A percentile compares a stretch with the other conserved stretches of the same genome.
Evolutionary conservation across 2,329 filamentous ascomycete species (phyloP).

Genomic region (Aureobasidium musti): DNA sequence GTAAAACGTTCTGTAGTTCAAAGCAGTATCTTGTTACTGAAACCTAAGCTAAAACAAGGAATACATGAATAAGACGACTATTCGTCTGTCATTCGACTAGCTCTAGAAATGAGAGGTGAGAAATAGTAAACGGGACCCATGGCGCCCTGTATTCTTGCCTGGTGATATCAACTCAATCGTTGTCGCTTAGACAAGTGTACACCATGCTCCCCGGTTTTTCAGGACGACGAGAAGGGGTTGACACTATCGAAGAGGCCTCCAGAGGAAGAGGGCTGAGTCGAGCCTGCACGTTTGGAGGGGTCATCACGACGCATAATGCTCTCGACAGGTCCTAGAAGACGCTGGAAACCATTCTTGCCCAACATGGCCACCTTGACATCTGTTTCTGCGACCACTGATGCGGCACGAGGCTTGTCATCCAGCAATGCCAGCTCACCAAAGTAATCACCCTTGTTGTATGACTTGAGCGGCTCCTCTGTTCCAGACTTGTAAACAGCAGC

Average conservation of each 20-base stretch:
- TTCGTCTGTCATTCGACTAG: not conserved
- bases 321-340: conserved; percentile 88
- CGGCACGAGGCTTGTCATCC: conserved; percentile 90
- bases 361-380: conserved; percentile 92
- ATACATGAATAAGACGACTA: conserved; percentile 19
- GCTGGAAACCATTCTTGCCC: conserved; percentile 92
- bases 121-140: conserved; percentile 14
- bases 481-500: conserved; percentile 85
- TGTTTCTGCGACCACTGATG: conserved; percentile 78
- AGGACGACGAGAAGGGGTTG: conserved; percentile 25
- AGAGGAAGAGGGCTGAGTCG: conserved; percentile 1
- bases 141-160: not conserved
- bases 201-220: conserved; percentile 19
- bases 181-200: conserved; percentile 13
- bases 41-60: conserved; percentile 14
- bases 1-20: conserved; percentile 21
- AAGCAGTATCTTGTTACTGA: conserved; percentile 23
- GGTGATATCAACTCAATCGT: conserved; percentile 11
- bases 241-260: conserved; percentile 7
- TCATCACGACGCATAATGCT: conserved; percentile 85
- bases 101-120: conserved; percentile 10
- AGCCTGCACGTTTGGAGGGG: conserved; percentile 47
- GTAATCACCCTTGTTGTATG: conserved; percentile 90
- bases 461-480: conserved; percentile 67
- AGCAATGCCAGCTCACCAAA: conserved; percentile 94